Percentiles rank a stretch among this genome's conserved stretches.
These are phyloP conservation scores for Cystoderma amianthinum DNA, from an alignment of 768 basidiomycete species.

Conservation along the genomic window DNA sequence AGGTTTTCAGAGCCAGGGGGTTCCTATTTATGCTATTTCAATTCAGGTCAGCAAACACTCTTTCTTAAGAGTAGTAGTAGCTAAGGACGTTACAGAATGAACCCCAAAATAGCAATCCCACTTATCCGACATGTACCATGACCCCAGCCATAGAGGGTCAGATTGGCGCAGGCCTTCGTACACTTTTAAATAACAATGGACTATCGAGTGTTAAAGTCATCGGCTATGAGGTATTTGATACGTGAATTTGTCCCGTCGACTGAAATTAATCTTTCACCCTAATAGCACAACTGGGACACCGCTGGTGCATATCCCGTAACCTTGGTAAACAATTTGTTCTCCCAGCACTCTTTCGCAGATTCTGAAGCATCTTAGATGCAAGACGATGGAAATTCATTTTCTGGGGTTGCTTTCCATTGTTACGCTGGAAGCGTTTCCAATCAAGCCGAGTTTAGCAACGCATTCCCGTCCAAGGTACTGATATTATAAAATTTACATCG, in stretches of 20 bases:
- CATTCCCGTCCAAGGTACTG: conserved; percentile 54
- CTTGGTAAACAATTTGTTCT: no score
- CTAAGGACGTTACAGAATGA: no score
- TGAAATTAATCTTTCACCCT: conserved; percentile 13
- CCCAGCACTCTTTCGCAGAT: no score
- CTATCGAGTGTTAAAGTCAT: conserved; percentile 54
- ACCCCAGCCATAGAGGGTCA: conserved; percentile 48
- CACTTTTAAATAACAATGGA: conserved; percentile 56
- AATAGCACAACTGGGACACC: conserved; percentile 70
- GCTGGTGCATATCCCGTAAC: conserved; percentile 57
- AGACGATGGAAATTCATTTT: conserved; percentile 44
- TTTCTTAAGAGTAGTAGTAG: no score
- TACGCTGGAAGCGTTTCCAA: conserved; percentile 45
- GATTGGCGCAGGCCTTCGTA: conserved; percentile 48
- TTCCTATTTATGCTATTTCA: conserved; percentile 55
- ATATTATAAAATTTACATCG: no score
- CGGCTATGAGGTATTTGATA: conserved; percentile 22
- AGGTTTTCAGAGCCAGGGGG: conserved; percentile 56
- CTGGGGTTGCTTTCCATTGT: conserved; percentile 70
- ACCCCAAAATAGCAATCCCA: conserved; percentile 51
- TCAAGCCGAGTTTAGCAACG: conserved; percentile 49
- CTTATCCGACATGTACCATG: conserved; percentile 62
- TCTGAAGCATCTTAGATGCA: conserved; percentile 62
- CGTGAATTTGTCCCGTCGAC: not conserved
- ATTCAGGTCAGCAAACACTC: no score